Conservation (phyloP, 2,329 filamentous ascomycete species). For the Fusarium sp. region DNA sequence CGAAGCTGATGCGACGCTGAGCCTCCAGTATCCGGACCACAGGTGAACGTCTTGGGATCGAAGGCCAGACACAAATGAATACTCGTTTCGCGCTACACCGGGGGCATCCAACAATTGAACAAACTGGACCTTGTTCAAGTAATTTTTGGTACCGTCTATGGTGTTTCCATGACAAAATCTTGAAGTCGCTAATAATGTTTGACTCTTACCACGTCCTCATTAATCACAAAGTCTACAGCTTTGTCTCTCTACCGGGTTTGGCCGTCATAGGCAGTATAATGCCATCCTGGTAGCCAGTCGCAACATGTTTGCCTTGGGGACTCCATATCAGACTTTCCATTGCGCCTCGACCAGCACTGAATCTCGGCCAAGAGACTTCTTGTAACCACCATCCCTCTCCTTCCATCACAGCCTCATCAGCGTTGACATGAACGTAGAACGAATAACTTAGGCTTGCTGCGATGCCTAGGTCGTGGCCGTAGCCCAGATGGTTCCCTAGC, state of each 20-base stretch:
- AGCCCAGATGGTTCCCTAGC: slow-evolving; percentile 59
- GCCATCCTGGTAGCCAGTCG: slow-evolving; percentile 65
- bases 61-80: neutral
- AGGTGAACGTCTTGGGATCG: neutral
- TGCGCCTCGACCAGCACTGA: slow-evolving; percentile 56
- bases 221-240: neutral
- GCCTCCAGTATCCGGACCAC: neutral
- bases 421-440: slow-evolving; percentile 62
- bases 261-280: slow-evolving; percentile 46
- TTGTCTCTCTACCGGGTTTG: slow-evolving; percentile 2
- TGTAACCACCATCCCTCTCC: slow-evolving; percentile 63
- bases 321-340: slow-evolving; percentile 64
- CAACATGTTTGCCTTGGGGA: slow-evolving; percentile 60
- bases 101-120: neutral
- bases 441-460: slow-evolving; percentile 60
- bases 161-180: neutral
- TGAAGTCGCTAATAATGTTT: neutral
- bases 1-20: neutral
- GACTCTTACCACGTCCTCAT: neutral
- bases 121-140: neutral
- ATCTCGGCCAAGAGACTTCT: slow-evolving; percentile 59
- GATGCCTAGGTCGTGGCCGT: slow-evolving; percentile 52
- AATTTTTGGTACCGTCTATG: neutral
- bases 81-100: too few species aligned
- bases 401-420: slow-evolving; percentile 58